Evolutionary conservation across 768 basidiomycete species (phyloP).

Genomic region (Amanita polypyramis): DNA sequence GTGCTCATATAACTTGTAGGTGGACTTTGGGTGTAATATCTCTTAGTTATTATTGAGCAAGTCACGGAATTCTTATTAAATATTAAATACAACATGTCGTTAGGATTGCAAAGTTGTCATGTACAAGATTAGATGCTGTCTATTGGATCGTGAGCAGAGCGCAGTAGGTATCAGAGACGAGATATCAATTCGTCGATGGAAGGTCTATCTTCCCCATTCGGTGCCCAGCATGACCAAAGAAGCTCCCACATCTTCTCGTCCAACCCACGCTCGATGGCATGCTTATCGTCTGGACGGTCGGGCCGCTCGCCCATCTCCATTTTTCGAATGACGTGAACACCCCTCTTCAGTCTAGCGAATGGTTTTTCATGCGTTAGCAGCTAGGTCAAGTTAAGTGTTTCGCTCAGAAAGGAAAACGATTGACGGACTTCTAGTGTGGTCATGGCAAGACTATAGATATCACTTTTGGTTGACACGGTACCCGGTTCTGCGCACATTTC

Average conservation of each 20-base stretch:
- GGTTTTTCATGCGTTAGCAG: slow-evolving; percentile 4
- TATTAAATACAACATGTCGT: no score
- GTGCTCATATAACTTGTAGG: no score
- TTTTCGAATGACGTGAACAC: background rate
- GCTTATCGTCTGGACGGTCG: slow-evolving; percentile 8
- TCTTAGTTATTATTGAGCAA: no score
- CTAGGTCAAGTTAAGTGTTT: background rate
- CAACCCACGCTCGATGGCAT: slow-evolving; percentile 10
- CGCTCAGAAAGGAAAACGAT: no score
- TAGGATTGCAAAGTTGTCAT: no score
- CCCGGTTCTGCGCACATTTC: slow-evolving; percentile 3
- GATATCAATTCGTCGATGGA: slow-evolving; percentile 9
- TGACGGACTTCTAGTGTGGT: slow-evolving; percentile 1
- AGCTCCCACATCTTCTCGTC: slow-evolving; percentile 13
- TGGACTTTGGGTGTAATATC: no score
- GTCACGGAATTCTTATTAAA: no score
- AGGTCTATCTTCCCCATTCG: slow-evolving; percentile 7
- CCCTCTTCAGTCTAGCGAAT: background rate
- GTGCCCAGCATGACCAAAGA: slow-evolving; percentile 10
- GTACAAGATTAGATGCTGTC: no score
- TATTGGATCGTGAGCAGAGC: no score
- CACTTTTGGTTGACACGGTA: slow-evolving; percentile 4
- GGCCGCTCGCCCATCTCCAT: slow-evolving; percentile 11
- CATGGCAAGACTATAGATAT: slow-evolving; percentile 6
- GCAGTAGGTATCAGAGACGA: background rate